phyloP scores from a whole-genome alignment of 257 asterid genomes.

The Craterostigma plantagineum region DNA sequence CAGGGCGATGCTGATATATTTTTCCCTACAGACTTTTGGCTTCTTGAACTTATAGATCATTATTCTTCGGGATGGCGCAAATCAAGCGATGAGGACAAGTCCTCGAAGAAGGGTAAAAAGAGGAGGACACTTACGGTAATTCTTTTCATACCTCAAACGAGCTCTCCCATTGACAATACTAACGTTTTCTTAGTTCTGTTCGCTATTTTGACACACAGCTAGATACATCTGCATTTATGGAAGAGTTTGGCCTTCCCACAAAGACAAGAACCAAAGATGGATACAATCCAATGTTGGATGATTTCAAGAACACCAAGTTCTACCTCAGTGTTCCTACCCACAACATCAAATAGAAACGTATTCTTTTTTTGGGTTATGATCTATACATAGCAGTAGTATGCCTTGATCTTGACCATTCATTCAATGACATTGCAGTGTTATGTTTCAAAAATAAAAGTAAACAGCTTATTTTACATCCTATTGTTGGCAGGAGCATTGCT shows the following conservation, averaged over 20 bases:
- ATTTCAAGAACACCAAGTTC: constrained; percentile 88
- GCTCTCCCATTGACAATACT: too few relatives aligned
- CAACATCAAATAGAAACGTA: constrained; percentile 39
- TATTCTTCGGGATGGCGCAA: constrained; percentile 69
- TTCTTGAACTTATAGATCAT: constrained; percentile 77
- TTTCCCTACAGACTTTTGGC: constrained; percentile 93
- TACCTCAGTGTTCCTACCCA: constrained; percentile 93
- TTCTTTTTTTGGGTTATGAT: too few relatives aligned
- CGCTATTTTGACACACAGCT: too few relatives aligned
- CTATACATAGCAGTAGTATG: too few relatives aligned
- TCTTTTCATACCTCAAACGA: neutral
- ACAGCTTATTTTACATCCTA: too few relatives aligned
- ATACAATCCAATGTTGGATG: constrained; percentile 89
- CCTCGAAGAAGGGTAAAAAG: constrained; percentile 62
- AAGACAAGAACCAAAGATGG: constrained; percentile 90
- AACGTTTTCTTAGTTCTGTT: too few relatives aligned
- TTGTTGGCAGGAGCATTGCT: too few relatives aligned
- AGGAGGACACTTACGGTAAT: constrained; percentile 70
- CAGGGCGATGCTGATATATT: constrained; percentile 97
- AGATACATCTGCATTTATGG: constrained; percentile 85
- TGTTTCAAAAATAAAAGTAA: too few relatives aligned
- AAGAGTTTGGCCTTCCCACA: constrained; percentile 83
- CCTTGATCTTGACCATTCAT: too few relatives aligned
- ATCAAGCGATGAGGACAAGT: constrained; percentile 18
- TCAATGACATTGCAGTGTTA: too few relatives aligned